These are phyloP conservation scores for Thermochaetoides thermophila DNA, from an alignment of 495 filamentous ascomycete genomes.

Conservation along the genomic window DNA sequence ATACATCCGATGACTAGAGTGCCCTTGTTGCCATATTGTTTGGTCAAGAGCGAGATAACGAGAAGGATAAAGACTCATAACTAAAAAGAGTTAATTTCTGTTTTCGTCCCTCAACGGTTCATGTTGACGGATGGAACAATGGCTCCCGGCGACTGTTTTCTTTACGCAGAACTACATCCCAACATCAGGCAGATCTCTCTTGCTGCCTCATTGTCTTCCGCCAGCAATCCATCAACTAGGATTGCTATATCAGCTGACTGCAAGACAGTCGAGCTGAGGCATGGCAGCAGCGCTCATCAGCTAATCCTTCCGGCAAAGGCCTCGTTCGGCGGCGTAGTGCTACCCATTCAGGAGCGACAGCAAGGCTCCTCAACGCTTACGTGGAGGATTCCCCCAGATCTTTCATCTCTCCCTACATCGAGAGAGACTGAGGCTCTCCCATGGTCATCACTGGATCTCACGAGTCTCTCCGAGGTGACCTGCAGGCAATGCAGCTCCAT, in stretches of 20 bases:
- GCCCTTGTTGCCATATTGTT: too few species aligned
- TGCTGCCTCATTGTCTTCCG: conserved; percentile 47
- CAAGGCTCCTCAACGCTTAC: conserved; percentile 36
- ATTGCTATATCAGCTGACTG: conserved; percentile 36
- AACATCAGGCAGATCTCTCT: conserved; percentile 78
- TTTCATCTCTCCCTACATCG: conserved; percentile 13
- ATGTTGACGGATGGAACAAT: too few species aligned
- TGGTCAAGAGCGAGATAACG: too few species aligned
- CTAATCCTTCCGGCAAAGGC: conserved; percentile 55
- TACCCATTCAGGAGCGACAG: conserved; percentile 16
- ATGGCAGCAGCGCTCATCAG: conserved; percentile 36
- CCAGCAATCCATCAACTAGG: conserved; percentile 29
- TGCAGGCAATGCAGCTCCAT: conserved; percentile 47
- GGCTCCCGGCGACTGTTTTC: conserved; percentile 5
- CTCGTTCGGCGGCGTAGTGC: conserved; percentile 19
- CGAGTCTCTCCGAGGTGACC: conserved; percentile 33
- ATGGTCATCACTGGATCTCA: conserved; percentile 60
- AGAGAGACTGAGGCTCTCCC: conserved; percentile 30
- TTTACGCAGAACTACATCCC: conserved; percentile 78
- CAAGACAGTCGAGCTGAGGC: conserved; percentile 34
- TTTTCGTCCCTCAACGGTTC: too few species aligned
- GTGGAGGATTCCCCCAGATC: conserved; percentile 50
- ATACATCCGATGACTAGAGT: too few species aligned
- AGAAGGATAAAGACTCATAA: too few species aligned
- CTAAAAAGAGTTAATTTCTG: too few species aligned